phyloP scores from a whole-genome alignment of 1,284 basidiomycete species.

The Ganoderma resinaceum region DNA sequence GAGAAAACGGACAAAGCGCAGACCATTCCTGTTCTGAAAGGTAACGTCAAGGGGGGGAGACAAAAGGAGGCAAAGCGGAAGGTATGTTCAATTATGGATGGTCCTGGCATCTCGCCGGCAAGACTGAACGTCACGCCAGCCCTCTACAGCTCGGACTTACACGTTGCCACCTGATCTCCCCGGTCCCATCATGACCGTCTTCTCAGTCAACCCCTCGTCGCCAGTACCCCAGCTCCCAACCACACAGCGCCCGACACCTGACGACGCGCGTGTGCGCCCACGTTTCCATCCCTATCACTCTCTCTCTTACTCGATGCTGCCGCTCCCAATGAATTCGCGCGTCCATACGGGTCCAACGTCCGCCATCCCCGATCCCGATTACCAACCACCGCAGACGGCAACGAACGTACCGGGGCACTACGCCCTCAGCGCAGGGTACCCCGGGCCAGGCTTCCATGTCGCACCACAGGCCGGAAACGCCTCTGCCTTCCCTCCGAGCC shows the following conservation, averaged over 20 bases:
- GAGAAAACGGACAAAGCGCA: not conserved
- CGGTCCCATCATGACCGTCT: not conserved
- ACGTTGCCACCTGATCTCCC: not conserved
- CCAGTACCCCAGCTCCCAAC: not conserved
- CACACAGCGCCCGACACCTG: not conserved
- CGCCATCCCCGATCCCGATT: not conserved
- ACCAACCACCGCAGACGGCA: not conserved
- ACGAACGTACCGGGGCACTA: not conserved
- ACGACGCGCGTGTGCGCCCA: not conserved
- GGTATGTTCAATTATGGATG: not conserved
- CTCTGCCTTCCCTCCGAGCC: not conserved
- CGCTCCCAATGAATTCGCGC: not conserved
- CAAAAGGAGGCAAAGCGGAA: not conserved
- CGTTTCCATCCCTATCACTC: not conserved
- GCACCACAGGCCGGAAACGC: not conserved
- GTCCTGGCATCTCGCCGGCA: not conserved
- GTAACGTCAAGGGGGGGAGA: not conserved
- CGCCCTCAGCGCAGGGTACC: not conserved
- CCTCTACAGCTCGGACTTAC: not conserved
- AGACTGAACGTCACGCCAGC: not conserved
- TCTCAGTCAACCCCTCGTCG: not conserved
- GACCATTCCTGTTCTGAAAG: not conserved
- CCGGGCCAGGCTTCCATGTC: not conserved
- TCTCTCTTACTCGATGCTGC: not conserved
- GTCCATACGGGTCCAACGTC: not conserved